These are phyloP conservation scores for Calocybe gambosa DNA, from an alignment of 1,284 basidiomycete genomes.

Conservation along the genomic window DNA sequence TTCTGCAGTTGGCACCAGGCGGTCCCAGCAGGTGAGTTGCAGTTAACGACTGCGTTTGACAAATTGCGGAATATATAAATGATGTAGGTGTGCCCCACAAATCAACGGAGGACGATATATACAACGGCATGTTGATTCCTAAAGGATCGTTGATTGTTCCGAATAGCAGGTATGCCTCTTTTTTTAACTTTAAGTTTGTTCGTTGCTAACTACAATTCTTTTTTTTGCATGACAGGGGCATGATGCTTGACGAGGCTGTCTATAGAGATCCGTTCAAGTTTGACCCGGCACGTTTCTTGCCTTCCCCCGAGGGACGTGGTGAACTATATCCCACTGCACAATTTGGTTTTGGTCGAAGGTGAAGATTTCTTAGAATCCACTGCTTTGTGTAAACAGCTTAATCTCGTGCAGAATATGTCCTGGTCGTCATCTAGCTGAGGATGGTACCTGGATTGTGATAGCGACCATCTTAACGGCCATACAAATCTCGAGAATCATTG, in stretches of 20 bases:
- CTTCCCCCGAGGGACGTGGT: neutral
- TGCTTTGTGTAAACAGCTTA: neutral
- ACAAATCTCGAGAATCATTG: conserved; percentile 12
- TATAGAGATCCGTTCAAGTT: conserved; percentile 7
- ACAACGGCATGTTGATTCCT: conserved; percentile 21
- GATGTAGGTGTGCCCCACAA: conserved; percentile 20
- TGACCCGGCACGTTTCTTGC: neutral
- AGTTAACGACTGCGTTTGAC: neutral
- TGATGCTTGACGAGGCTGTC: conserved; percentile 1
- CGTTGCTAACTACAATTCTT: neutral
- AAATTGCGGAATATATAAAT: conserved; percentile 16
- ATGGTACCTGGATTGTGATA: conserved; percentile 13
- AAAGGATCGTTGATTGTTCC: conserved; percentile 22
- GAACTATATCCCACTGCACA: neutral
- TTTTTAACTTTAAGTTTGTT: neutral
- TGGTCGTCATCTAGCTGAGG: conserved; percentile 14
- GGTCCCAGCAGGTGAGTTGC: neutral
- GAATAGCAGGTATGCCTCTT: conserved; percentile 21
- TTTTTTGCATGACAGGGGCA: neutral
- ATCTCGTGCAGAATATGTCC: conserved; percentile 15
- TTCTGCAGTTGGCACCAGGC: neutral
- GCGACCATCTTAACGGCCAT: conserved; percentile 14
- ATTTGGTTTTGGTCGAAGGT: conserved; percentile 7
- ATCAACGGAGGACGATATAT: conserved; percentile 20
- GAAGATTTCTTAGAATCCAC: neutral